A percentile compares a stretch with the other conserved stretches of the same genome.
phyloP scores from a whole-genome alignment of 129 eudicot genomes.

The Tagetes patula region DNA sequence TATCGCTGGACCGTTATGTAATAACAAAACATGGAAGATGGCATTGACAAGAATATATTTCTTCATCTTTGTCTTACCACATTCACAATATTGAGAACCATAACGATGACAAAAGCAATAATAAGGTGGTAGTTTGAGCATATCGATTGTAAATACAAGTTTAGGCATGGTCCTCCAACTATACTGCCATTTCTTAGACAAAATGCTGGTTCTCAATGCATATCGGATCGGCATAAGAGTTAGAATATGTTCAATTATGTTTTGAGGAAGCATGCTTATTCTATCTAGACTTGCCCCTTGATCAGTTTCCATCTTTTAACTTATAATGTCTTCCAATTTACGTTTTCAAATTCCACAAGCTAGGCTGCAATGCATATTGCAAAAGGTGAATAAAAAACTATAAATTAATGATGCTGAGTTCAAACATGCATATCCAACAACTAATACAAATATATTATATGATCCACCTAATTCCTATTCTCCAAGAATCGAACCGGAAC shows the following conservation, averaged over 20 bases:
- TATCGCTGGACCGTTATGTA: conserved; percentile 26
- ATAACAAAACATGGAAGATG: conserved; percentile 31
- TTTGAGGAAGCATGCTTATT: conserved; percentile 21
- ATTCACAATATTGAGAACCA: too few species aligned
- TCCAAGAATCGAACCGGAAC: too few species aligned
- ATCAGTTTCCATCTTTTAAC: too few species aligned
- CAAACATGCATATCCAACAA: too few species aligned
- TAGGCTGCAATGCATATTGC: neutral
- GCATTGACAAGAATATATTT: neutral
- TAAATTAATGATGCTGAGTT: too few species aligned
- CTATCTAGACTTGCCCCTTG: neutral
- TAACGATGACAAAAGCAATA: too few species aligned
- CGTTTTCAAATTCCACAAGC: neutral
- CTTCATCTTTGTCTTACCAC: too few species aligned
- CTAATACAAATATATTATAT: too few species aligned
- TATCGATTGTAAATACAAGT: neutral
- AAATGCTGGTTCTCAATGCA: conserved; percentile 37
- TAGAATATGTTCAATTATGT: conserved; percentile 1
- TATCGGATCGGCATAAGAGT: conserved; percentile 22
- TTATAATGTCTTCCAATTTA: too few species aligned
- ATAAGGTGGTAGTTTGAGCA: neutral
- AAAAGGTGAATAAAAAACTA: neutral
- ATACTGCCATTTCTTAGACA: conserved; percentile 45
- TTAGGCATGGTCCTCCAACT: conserved; percentile 34
- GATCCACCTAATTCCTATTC: too few species aligned